Conservation (phyloP, 352 stramenopile genomes). For the Globisporangium paddicum region DNA sequence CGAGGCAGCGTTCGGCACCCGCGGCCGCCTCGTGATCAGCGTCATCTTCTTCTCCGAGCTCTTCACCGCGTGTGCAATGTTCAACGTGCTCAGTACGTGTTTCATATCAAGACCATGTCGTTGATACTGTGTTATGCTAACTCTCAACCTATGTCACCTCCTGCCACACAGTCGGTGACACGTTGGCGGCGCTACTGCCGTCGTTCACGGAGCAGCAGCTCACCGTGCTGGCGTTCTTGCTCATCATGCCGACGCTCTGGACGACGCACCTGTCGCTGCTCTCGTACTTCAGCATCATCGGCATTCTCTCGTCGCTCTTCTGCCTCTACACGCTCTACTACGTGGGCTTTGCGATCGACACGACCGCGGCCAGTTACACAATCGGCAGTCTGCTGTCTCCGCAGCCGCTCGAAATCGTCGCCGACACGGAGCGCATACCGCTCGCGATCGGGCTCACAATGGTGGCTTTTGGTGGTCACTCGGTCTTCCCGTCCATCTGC, state of each 20-base stretch:
- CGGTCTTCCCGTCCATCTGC: conserved; percentile 88
- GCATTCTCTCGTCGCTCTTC: conserved; percentile 80
- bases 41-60: conserved; percentile 82
- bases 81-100: conserved; percentile 76
- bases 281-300: conserved; percentile 82
- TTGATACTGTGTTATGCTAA: too few relatives aligned
- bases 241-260: conserved; percentile 79
- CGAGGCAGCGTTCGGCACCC: conserved; percentile 73
- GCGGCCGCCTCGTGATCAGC: conserved; percentile 63
- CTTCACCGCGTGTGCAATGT: conserved; percentile 77
- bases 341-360: conserved; percentile 61
- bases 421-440: conserved; percentile 60
- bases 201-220: conserved; percentile 51
- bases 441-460: conserved; percentile 82
- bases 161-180: conserved; percentile 58
- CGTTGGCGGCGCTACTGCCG: conserved; percentile 64
- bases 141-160: background rate
- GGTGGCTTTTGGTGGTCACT: conserved; percentile 86
- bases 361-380: conserved; percentile 25
- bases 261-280: conserved; percentile 78
- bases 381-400: conserved; percentile 57
- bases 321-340: conserved; percentile 76
- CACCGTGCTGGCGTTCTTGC: conserved; percentile 59
- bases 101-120: too few relatives aligned
- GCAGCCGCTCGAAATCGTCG: conserved; percentile 58